Evolutionary conservation across 139 green algal species (phyloP), one percentile per base, ranked within the genome.

Genomic region (Chlamydomonas schloesseri): DNA sequence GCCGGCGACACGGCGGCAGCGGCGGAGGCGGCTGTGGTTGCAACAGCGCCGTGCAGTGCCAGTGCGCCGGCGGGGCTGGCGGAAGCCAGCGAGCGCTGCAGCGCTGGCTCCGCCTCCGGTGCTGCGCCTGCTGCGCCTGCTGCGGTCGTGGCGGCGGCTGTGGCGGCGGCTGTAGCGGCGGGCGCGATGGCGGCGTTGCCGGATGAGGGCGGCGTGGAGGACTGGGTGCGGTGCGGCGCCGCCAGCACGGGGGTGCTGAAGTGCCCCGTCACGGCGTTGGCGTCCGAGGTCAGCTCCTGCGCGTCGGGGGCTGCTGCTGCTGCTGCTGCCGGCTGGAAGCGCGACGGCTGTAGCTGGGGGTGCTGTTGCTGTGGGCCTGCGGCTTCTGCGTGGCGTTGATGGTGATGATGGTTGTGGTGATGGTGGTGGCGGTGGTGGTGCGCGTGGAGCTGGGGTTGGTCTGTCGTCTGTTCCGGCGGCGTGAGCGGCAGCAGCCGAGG

Each of bases 191-290:
- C 36, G 76, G 57, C 68, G 58, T 29, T 46, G 76, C 18, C 28
- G 76, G 31, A 58, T 24, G 42, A 50, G 42, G 33, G 10, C 50
- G 74, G 13, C 20, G 20, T 24, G n/a, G 74, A 82, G 50, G 74
- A 82, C 26, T 55, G 31, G 5, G 60, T 83, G 37, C 77, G 77
- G 62, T 73, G 77, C 37, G 77, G 77, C 26, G 77, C 77, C 37
- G 77, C 62, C 60, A 83, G 77, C 20, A 73, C 77, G 0, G 77
- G 77, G 0, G 60, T 73, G 77, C 77, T 83, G 62, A 83, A 73
- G 37, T 83, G 77, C 26, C 77, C 77, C 10, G 77, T 73, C 28
- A 82, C 33, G 36, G 21, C n/a, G 75, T 34, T 57, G 36, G 34
- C 65, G 57, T 60, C 24, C 21, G 58, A 42, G 6, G 74, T 34